Base-by-base conservation (phyloP, 805 yeast species). In the Candida sithepensis region DNA sequence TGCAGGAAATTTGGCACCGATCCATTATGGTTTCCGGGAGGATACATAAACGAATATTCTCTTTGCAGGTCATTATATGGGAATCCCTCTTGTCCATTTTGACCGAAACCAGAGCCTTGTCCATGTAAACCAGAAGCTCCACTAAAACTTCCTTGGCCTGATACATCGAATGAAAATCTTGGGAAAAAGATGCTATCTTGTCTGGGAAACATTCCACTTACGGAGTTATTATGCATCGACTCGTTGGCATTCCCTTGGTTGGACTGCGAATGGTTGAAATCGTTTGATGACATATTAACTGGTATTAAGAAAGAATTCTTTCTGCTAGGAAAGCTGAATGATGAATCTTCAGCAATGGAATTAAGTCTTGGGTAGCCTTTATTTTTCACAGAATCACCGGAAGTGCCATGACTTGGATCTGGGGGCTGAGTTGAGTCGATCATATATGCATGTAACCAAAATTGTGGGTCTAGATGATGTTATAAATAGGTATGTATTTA, bases 131-230 rank as follows among this genome's bases (percentile, higher is more conserved):
- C 47, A 14, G 47, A 10, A 2, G 41, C 18, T 1, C 28, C 50
- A 44, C 55, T 55, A 43, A 56, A 54, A 32, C 54, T 48, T 13
- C 54, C 50, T 36, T 53, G 55, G n/a, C 44, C 49, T 3, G 53
- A 43, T 10, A 55, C 47, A 43, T 63, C 67, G 39, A 62, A 62
- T 12, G 66, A 62, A 21, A 59, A 58, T 24, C 66, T 46, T 20
- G 66, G 66, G 47, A 53, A 60, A 36, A 60, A 61, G 3, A 63
- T 54, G 22, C 63, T 57, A 44, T 63, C 67, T 43, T 63, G 63
- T 23, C 66, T 55, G 7, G 64, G 61, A 41, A 53, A 60, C 41
- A 54, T 44, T 4, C 55, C 50, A 3, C 54, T 49, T 12, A 51
- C 38, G 22, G 59, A 53, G 44, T 49, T 46, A 50, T 53, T 53